A percentile compares a stretch with the other conserved stretches of the same genome.
Conservation (phyloP, 2,329 filamentous ascomycete genomes). For the Botrytis aclada region DNA sequence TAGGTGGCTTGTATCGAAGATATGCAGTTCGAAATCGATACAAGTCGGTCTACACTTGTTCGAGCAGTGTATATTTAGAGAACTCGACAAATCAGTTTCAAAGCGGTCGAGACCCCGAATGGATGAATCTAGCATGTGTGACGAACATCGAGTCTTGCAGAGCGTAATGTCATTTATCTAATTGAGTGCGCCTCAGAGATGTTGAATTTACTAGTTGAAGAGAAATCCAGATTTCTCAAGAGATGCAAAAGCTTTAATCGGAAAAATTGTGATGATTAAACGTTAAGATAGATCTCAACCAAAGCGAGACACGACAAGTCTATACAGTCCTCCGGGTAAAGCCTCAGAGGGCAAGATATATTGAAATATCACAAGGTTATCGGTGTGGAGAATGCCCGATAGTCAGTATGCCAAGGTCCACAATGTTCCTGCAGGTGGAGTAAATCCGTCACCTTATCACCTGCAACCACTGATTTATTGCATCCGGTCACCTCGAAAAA, state of each 20-base stretch:
- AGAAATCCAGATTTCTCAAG: constrained; percentile 42
- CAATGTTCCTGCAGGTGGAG: constrained; percentile 35
- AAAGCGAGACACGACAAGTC: constrained; percentile 22
- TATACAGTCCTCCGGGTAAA: constrained; percentile 27
- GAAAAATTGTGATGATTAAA: not conserved
- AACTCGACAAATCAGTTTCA: not conserved
- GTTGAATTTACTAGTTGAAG: constrained; percentile 20
- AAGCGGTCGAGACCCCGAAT: constrained; percentile 2
- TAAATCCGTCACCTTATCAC: constrained; percentile 35
- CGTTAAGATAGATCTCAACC: not conserved
- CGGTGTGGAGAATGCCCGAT: constrained; percentile 29
- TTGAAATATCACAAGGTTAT: constrained; percentile 18
- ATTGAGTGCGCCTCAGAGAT: not conserved
- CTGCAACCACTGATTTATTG: constrained; percentile 33
- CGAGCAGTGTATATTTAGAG: constrained; percentile 5
- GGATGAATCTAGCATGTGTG: not conserved
- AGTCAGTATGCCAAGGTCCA: constrained; percentile 10
- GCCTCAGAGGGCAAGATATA: constrained; percentile 12
- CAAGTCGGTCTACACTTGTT: not conserved
- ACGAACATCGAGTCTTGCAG: constrained; percentile 14
- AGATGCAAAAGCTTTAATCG: constrained; percentile 29
- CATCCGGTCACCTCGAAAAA: constrained; percentile 26
- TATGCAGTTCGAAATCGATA: not conserved
- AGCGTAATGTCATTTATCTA: not conserved
- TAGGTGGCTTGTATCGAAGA: not conserved